phyloP scores from a whole-genome alignment of 2,329 filamentous ascomycete species.

The Helotiales sp. region DNA sequence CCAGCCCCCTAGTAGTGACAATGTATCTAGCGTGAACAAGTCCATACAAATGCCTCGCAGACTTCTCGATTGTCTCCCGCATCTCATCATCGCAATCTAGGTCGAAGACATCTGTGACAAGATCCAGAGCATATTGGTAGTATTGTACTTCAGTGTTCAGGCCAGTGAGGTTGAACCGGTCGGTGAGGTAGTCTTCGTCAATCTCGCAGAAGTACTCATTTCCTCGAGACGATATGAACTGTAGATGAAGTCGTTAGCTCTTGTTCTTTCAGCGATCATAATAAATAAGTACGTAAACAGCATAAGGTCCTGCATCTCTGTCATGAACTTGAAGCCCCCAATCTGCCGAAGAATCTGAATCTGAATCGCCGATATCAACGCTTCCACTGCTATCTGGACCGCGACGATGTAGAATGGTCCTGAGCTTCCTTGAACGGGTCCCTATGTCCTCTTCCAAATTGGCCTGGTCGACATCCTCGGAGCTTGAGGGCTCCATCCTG shows the following conservation, averaged over 20 bases:
- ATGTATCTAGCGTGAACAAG: slow-evolving; percentile 96
- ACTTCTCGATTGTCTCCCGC: slow-evolving; percentile 97
- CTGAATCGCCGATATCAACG: background rate
- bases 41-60: slow-evolving; percentile 91
- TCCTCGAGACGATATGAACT: slow-evolving; percentile 97
- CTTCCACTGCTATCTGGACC: background rate
- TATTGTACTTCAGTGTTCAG: slow-evolving; percentile 97
- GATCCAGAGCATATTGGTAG: slow-evolving; percentile 97
- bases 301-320: background rate
- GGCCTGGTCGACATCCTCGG: background rate
- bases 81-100: slow-evolving; percentile 98
- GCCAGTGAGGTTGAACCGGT: slow-evolving; percentile 96
- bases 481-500: slow-evolving; percentile 7
- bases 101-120: slow-evolving; percentile 98
- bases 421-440: background rate
- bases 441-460: background rate
- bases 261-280: background rate
- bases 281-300: background rate
- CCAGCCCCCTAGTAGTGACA: slow-evolving; percentile 89
- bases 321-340: background rate
- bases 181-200: slow-evolving; percentile 97
- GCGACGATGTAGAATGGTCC: background rate
- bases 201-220: slow-evolving; percentile 99
- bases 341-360: slow-evolving; percentile 4
- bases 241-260: slow-evolving; percentile 36